Conservation (phyloP, 352 stramenopile species). For the Pythium monospermum region DNA sequence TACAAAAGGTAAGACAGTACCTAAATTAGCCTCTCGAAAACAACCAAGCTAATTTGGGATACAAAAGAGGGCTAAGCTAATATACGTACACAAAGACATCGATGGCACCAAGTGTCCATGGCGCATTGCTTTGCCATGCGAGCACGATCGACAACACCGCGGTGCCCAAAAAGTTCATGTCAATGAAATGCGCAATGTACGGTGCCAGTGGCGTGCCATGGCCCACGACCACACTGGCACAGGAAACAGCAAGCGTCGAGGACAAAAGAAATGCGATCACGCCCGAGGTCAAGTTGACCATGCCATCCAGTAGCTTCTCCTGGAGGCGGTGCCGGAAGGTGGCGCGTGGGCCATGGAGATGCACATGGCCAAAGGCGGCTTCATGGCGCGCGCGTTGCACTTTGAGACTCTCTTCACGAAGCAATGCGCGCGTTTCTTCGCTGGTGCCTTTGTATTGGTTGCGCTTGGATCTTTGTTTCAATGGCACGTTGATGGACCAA, state of each 20-base stretch:
- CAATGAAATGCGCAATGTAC: slow-evolving; percentile 74
- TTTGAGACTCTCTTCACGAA: slow-evolving; percentile 19
- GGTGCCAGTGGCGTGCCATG: slow-evolving; percentile 49
- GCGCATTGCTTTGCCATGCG: slow-evolving; percentile 65
- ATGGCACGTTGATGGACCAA: not conserved
- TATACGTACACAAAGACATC: slow-evolving; percentile 72
- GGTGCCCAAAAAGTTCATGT: slow-evolving; percentile 79
- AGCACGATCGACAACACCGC: slow-evolving; percentile 63
- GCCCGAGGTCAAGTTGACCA: slow-evolving; percentile 70
- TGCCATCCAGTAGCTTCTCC: slow-evolving; percentile 23
- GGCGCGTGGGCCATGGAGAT: no score
- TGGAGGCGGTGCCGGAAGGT: slow-evolving; percentile 5
- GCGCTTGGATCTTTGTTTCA: no score
- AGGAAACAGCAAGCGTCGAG: slow-evolving; percentile 74
- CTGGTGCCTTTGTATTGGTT: slow-evolving; percentile 10
- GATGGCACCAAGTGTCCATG: slow-evolving; percentile 72
- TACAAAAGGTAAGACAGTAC: no score
- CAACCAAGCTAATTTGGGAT: no score
- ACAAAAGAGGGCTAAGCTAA: not conserved
- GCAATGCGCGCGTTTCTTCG: slow-evolving; percentile 6
- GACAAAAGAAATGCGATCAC: slow-evolving; percentile 76
- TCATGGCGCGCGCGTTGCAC: not conserved
- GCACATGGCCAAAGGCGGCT: not conserved
- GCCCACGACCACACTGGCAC: slow-evolving; percentile 71
- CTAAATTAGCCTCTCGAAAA: no score